A percentile compares a stretch with the other conserved stretches of the same genome.
phyloP scores from a whole-genome alignment of 441 rosid species.

The Kokia cookei region DNA sequence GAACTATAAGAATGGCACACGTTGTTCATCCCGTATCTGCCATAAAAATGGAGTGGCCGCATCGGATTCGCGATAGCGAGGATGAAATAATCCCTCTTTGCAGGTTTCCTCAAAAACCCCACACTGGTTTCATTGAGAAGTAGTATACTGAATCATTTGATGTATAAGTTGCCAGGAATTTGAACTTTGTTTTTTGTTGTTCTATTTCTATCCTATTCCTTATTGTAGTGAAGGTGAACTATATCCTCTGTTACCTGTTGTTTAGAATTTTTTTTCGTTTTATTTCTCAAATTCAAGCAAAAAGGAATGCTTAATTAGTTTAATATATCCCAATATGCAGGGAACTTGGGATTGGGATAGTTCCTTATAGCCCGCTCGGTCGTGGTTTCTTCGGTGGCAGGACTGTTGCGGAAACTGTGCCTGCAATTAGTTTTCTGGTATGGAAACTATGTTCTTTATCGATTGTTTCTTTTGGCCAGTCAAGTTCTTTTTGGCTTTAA shows the following conservation, averaged over 20 bases:
- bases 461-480: background rate
- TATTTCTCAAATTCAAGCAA: no score
- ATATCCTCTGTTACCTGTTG: no score
- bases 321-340: background rate
- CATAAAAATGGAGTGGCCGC: conserved; percentile 55
- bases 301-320: background rate
- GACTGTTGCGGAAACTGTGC: conserved; percentile 22
- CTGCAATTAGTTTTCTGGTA: conserved; percentile 26
- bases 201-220: background rate
- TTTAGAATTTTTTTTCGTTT: no score
- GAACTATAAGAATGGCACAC: conserved; percentile 54
- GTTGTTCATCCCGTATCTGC: conserved; percentile 63
- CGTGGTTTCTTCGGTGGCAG: conserved; percentile 44
- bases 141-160: background rate
- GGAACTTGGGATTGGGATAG: background rate
- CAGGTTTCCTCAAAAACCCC: conserved; percentile 21
- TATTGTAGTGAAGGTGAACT: background rate
- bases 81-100: conserved; percentile 45
- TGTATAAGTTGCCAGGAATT: background rate
- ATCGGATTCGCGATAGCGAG: conserved; percentile 52
- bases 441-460: background rate
- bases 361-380: conserved; percentile 36
- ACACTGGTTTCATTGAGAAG: background rate
- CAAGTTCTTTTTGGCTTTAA: background rate
- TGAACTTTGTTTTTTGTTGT: background rate